Percentiles rank a stretch among this genome's conserved stretches.
Evolutionary conservation across 805 yeast genomes (phyloP).

Genomic region (Tetrapisispora fleetii): DNA sequence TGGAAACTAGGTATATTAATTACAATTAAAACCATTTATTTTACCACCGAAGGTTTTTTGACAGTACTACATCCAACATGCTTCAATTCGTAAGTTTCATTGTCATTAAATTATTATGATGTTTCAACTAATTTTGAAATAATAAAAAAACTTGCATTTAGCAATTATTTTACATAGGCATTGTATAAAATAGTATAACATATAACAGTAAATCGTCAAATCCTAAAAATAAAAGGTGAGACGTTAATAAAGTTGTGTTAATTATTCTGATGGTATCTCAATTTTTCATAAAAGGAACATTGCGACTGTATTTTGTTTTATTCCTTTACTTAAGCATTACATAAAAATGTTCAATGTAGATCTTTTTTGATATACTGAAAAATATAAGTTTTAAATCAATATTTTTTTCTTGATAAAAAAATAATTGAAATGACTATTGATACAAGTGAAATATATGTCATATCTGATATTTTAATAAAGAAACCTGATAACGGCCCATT

Average conservation of each 20-base stretch:
- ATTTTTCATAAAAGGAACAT: too few relatives aligned
- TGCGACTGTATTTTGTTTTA: too few relatives aligned
- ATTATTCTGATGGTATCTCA: too few relatives aligned
- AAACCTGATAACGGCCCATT: neutral
- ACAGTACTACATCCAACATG: neutral
- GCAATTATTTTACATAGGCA: neutral
- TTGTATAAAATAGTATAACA: neutral
- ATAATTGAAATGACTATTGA: too few relatives aligned
- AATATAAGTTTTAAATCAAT: too few relatives aligned
- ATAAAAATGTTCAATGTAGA: too few relatives aligned
- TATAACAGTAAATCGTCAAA: neutral
- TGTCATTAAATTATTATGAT: neutral
- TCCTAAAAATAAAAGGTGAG: neutral
- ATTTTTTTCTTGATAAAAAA: too few relatives aligned
- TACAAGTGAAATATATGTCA: too few relatives aligned
- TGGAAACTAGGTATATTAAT: conserved; percentile 1
- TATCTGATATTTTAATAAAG: too few relatives aligned
- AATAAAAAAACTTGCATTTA: neutral
- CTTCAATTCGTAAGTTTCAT: neutral
- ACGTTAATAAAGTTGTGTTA: too few relatives aligned
- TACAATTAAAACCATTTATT: neutral
- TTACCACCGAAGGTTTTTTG: neutral
- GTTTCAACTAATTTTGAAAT: neutral
- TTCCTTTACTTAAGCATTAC: too few relatives aligned
- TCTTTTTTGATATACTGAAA: too few relatives aligned